phyloP scores from a whole-genome alignment of 2,329 filamentous ascomycete species.

The Coniochaeta ligniaria region DNA sequence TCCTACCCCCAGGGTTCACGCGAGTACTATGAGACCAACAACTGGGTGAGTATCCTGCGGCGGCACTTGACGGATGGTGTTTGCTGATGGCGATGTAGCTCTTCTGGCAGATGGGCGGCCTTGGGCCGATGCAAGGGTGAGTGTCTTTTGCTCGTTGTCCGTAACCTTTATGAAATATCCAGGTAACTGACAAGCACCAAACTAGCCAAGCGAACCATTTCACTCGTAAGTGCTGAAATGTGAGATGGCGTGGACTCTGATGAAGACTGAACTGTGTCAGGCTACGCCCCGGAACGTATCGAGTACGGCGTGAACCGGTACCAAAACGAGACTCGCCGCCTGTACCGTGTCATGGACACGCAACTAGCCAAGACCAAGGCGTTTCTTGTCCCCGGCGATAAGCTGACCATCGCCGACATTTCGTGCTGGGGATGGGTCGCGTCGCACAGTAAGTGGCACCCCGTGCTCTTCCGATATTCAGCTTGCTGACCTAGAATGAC shows the following conservation, averaged over 20 bases:
- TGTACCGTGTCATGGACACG: constrained; percentile 71
- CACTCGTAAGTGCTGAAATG: constrained; percentile 36
- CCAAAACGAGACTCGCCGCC: constrained; percentile 71
- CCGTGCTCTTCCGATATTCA: neutral
- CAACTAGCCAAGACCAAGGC: constrained; percentile 54
- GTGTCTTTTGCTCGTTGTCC: neutral
- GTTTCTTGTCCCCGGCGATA: constrained; percentile 56
- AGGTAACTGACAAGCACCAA: constrained; percentile 5
- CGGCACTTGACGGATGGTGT: neutral
- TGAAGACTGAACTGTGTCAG: constrained; percentile 18
- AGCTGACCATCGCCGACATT: constrained; percentile 71
- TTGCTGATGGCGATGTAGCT: constrained; percentile 27
- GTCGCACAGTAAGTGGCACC: constrained; percentile 29
- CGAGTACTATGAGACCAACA: constrained; percentile 74
- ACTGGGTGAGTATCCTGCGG: constrained; percentile 49
- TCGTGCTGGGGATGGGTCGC: constrained; percentile 74
- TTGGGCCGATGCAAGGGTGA: constrained; percentile 69
- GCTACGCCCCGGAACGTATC: constrained; percentile 76
- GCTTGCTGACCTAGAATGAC: neutral
- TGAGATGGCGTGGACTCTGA: neutral
- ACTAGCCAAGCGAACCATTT: constrained; percentile 84
- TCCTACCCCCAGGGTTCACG: constrained; percentile 66
- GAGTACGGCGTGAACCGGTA: constrained; percentile 79
- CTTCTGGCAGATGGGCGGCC: constrained; percentile 71
- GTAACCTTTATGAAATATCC: neutral